phyloP scores from a whole-genome alignment of 306 rosid species.

The Trifolium subterraneum region DNA sequence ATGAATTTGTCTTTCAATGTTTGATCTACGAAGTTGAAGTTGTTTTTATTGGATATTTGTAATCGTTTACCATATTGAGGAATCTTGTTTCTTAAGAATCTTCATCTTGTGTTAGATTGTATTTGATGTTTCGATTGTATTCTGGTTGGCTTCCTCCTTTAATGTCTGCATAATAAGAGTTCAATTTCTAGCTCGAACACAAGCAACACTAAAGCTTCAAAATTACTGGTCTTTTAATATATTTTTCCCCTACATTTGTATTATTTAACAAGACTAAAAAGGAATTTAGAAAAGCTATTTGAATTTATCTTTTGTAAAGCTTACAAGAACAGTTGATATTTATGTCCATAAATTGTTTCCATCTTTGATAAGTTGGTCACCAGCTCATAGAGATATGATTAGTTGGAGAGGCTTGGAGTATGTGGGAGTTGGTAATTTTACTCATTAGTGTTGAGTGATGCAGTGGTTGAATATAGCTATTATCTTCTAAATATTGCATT shows the following conservation, averaged over 20 bases:
- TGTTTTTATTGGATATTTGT: slow-evolving; percentile 38
- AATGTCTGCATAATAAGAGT: background rate
- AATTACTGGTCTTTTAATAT: background rate
- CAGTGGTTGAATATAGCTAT: too few relatives aligned
- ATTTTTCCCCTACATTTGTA: too few relatives aligned
- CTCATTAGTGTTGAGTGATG: too few relatives aligned
- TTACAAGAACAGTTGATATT: too few relatives aligned
- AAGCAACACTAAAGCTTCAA: background rate
- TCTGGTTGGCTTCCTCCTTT: background rate
- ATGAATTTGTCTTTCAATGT: slow-evolving; percentile 40
- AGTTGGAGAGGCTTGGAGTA: too few relatives aligned
- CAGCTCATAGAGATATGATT: too few relatives aligned
- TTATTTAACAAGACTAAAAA: background rate
- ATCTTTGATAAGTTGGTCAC: too few relatives aligned
- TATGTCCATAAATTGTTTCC: too few relatives aligned
- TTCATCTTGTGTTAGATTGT: slow-evolving; percentile 11
- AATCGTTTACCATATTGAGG: slow-evolving; percentile 11
- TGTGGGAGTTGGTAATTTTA: too few relatives aligned
- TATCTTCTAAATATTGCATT: too few relatives aligned
- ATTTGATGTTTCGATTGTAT: slow-evolving; percentile 28
- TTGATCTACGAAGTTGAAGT: slow-evolving; percentile 36
- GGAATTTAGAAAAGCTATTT: background rate
- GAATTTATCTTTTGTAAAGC: background rate
- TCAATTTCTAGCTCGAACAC: background rate
- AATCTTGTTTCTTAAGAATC: slow-evolving; percentile 23